Base-by-base conservation (phyloP, 768 basidiomycete genomes). In the Cytidiella melzeri region DNA sequence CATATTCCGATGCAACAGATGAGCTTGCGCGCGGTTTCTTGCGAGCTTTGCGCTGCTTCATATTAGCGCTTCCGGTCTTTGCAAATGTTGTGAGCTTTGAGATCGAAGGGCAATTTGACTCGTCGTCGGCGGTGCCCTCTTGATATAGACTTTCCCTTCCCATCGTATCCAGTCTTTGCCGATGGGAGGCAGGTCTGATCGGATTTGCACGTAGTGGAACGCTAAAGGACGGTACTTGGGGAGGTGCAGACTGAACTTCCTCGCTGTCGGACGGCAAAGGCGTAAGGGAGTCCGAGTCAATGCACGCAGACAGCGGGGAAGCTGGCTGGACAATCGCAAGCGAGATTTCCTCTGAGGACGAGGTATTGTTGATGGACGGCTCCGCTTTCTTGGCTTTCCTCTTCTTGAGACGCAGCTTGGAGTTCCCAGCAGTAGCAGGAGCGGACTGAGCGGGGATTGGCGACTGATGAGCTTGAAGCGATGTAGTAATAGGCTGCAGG, bases 341-440 rank as follows among this genome's bases (percentile, higher is more conserved):
- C n/a, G n/a, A n/a, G n/a, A n/a, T n/a, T 12, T 46, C 3, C 12
- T 54, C 30, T 12, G 39, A 42, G 11, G 44, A 39, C 18, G 37
- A 26, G 19, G 47, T 25, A 19, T 28, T 42, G 11, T 11, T 19
- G 42, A 25, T 28, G 18, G 37, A 45, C 15, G 40, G 54, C n/a
- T 3, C 42, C 20, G 19, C n/a, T 39, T 37, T 59, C 62, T n/a
- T 62, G 56, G 41, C 51, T 21, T 52, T 47, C 18, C 45, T 15
- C 46, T 53, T 53, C 43, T 37, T 48, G 28, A n/a, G 23, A 3
- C 6, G 10, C 15, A n/a, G n/a, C n/a, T n/a, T n/a, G n/a, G n/a
- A n/a, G n/a, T n/a, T n/a, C n/a, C n/a, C n/a, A n/a, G n/a, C n/a
- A n/a, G n/a, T n/a, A n/a, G n/a, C n/a, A n/a, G n/a, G n/a, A n/a